Base-by-base conservation (phyloP, 805 yeast species). In the Torulaspora franciscae region DNA sequence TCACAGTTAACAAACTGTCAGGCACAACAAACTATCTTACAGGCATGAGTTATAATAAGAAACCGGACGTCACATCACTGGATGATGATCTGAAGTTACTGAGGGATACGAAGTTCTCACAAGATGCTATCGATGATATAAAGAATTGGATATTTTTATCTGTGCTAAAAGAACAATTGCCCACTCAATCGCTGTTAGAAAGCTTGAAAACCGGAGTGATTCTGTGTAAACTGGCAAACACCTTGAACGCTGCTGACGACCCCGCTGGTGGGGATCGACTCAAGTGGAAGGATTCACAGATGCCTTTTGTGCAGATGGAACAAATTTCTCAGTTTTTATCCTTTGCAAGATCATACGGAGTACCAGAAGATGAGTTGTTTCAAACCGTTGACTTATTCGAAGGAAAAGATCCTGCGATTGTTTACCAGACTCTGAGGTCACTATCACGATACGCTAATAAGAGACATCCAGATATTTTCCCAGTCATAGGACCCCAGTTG, bases 261-360 rank as follows among this genome's bases (percentile, higher is more conserved):
- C 25, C 34, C 4, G 24, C 30, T 6, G 42, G 25, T 3, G 45
- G 54, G 0, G 43, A 50, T 8, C 62, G 68, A 2, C 59, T 70
- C 3, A 76, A 72, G 49, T 80, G 64, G 60, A 85, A 83, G 59
- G 71, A 71, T 40, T 77, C 87, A 8, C 70, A 71, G 41, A 80
- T 85, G 82, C 91, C 95, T 2, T 87, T 86, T 61, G 76, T 80
- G 11, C 73, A 70, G 46, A 87, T 87, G 96, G 95, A 87, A 58
- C 86, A 86, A 57, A 85, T 87, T 27, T 79, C 87, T 40, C 77
- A 77, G 51, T 87, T 87, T 57, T 66, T 87, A 30, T 66, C 71
- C 5, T 78, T 81, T 43, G 80, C 88, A 40, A 76, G 80, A 50
- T 42, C 59, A 4, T 69, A 80, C 42, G 91, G 91, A 2, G 80